Evolutionary conservation across 2,329 filamentous ascomycete species (phyloP), one percentile per base, ranked within the genome.

Genomic region (Calonectria pauciramosa): DNA sequence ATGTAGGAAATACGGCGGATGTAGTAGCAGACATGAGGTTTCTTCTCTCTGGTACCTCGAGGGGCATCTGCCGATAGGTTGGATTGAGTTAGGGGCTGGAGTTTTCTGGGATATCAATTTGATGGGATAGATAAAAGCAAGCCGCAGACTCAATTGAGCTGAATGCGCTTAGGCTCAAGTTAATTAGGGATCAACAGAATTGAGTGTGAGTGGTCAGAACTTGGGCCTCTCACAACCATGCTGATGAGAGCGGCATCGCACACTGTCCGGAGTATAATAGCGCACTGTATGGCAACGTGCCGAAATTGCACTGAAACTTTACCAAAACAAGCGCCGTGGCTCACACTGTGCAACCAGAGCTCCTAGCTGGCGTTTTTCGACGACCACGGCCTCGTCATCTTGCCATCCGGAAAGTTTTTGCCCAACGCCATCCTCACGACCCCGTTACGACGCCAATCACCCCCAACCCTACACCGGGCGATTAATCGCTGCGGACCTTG

Each of bases 361-460:
- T 81, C 75, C 76, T 70, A 76, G 63, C 75, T 80, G 80, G 78
- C 78, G 73, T 81, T 81, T 81, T 81, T 76, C 23, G 28, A 52
- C 72, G 68, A 72, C 34, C 68, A 38, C 70, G 70, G 54, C 34
- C 68, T 72, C 67, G 60, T 72, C 68, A 72, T 73, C 76, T 70
- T 68, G 38, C 32, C 44, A 69, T 56, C 63, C 36, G 18, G 36
- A 52, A 70, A 52, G 54, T 72, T 63, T 76, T 76, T 60, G 59
- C 68, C 67, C 63, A 66, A 67, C 68, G 14, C 38, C 66, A 51
- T 59, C 73, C 23, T 72, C 47, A 52, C 65, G 26, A 47, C 64
- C 16, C 44, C 67, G n/a, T 60, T 54, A 54, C 32, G 63, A 34
- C 34, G 32, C 36, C 41, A 70, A 71, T 56, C 20, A 41, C 51